Evolutionary conservation across 1,139 yeast genomes (phyloP), one percentile per base, ranked within the genome.

Genomic region (Zygosaccharomyces sapae): DNA sequence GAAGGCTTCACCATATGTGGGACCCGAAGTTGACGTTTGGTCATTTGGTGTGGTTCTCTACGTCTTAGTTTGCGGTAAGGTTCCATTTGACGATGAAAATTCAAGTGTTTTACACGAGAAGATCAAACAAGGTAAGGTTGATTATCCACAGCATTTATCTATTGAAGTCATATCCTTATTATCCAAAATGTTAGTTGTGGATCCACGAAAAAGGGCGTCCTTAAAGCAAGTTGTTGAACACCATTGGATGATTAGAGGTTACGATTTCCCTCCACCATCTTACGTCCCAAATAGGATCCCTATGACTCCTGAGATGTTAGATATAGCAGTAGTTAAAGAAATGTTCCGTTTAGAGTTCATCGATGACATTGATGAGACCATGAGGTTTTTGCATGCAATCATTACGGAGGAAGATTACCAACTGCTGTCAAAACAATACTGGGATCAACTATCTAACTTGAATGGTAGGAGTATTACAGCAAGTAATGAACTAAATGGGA

Each of bases 1-100:
- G 50, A 85, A 87, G 52, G 98, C 97, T 0, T 81, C 83, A 55
- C 97, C 97, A 0, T 94, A 94, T 61, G 74, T 79, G 31, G 99
- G 98, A 0, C 98, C 98, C 0, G 98, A 94, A 66, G 97, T 94
- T 43, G 99, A 92, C 65, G 84, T 92, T 25, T 92, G 99, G 99
- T 87, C 96, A 4, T 90, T 90, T 73, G 99, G 98, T 50, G 96
- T 92, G 41, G 97, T 92, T 0, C 70, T 94, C 33, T 92, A 88
- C 62, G 99, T 92, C 13, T 72, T 94, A 53, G 96, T 92, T 2
- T 90, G 97, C 65, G 99, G 99, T 46, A 90, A 89, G 65, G 97
- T 94, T 5, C 99, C 99, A 10, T 94, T 94, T 67, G 98, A 94
- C 66, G 98, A 94, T 65, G 95, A 88, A 62, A 83, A 87, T 52